These are phyloP conservation scores for Chamaenerion angustifolium DNA, from an alignment of 345 rosid species.

Conservation along the genomic window DNA sequence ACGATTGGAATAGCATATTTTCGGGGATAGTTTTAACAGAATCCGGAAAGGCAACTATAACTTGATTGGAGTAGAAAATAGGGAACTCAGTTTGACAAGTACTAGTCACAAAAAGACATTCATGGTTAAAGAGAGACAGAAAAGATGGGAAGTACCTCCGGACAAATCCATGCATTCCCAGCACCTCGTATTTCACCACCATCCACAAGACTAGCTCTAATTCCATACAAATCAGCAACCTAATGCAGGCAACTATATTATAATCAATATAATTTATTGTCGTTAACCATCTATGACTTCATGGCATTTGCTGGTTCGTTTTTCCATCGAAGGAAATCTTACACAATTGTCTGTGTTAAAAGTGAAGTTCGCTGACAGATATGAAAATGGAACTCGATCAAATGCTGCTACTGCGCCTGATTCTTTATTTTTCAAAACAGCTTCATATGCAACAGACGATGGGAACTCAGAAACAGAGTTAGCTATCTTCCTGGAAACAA, in stretches of 20 bases:
- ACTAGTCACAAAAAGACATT: no score
- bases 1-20: no score
- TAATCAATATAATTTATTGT: neutral
- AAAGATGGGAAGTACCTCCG: constrained; percentile 49
- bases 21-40: no score
- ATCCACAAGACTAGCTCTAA: constrained; percentile 95
- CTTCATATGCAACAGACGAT: constrained; percentile 67
- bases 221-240: constrained; percentile 97
- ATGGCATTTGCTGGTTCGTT: no score
- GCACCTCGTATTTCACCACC: constrained; percentile 99
- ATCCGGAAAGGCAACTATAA: no score
- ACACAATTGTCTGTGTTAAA: constrained; percentile 90
- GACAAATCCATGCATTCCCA: constrained; percentile 97
- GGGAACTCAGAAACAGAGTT: constrained; percentile 48
- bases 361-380: constrained; percentile 92
- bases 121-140: no score
- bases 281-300: no score
- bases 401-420: constrained; percentile 98
- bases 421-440: constrained; percentile 80
- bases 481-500: constrained; percentile 81
- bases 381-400: constrained; percentile 94
- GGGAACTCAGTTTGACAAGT: no score
- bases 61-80: no score
- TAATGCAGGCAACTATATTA: constrained; percentile 14
- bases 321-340: constrained; percentile 12